These are phyloP conservation scores for Cordyceps pruinosa DNA, from an alignment of 2,329 filamentous ascomycete species.

Conservation along the genomic window DNA sequence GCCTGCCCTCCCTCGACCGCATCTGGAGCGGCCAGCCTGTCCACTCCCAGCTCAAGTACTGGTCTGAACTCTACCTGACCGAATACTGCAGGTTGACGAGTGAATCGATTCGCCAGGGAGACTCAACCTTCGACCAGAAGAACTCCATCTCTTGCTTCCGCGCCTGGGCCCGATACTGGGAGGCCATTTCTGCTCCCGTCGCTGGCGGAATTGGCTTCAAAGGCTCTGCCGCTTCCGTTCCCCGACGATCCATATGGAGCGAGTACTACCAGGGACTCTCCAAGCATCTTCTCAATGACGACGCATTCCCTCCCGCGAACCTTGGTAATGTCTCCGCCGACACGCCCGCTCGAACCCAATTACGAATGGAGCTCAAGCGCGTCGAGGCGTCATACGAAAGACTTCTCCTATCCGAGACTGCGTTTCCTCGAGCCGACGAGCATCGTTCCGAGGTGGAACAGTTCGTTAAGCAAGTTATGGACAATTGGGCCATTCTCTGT, in stretches of 20 bases:
- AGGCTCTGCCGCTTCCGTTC: slow-evolving; percentile 40
- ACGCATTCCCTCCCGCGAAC: slow-evolving; percentile 51
- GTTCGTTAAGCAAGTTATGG: slow-evolving; percentile 72
- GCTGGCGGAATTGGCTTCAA: slow-evolving; percentile 52
- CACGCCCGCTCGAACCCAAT: slow-evolving; percentile 51
- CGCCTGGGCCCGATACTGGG: slow-evolving; percentile 66
- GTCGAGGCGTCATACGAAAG: slow-evolving; percentile 76
- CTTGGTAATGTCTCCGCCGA: slow-evolving; percentile 36
- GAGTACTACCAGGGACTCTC: slow-evolving; percentile 79
- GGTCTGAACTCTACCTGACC: slow-evolving; percentile 72
- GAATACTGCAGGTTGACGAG: slow-evolving; percentile 66
- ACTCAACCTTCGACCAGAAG: slow-evolving; percentile 43
- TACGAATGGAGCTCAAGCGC: slow-evolving; percentile 70
- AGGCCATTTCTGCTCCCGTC: slow-evolving; percentile 38
- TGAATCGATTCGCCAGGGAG: slow-evolving; percentile 46
- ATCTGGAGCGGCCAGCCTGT: slow-evolving; percentile 45
- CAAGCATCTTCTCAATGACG: slow-evolving; percentile 59
- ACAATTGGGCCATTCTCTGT: slow-evolving; percentile 79
- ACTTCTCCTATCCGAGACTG: slow-evolving; percentile 68
- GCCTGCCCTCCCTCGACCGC: slow-evolving; percentile 54
- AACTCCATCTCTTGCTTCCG: slow-evolving; percentile 52
- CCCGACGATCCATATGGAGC: slow-evolving; percentile 68
- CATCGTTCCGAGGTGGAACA: slow-evolving; percentile 71
- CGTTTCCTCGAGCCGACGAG: slow-evolving; percentile 79
- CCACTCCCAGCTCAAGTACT: slow-evolving; percentile 62